phyloP scores from a whole-genome alignment of 1,139 yeast species.

The Taphrina sp. region DNA sequence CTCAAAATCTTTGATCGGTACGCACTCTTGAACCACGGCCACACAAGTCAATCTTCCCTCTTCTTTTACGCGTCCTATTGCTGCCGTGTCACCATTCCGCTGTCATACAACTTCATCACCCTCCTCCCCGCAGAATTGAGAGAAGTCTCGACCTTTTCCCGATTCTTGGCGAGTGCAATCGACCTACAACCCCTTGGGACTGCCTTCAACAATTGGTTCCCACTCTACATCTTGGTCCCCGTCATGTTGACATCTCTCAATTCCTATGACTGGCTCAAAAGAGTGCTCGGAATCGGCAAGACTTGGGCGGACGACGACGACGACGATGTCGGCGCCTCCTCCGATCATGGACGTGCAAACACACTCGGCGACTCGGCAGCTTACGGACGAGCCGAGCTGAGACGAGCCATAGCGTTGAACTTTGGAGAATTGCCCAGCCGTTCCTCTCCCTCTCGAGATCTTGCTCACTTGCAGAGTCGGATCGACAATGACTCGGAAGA shows the following conservation, averaged over 20 bases:
- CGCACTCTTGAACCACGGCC: constrained; percentile 61
- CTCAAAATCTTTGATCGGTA: constrained; percentile 72
- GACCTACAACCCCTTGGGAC: constrained; percentile 73
- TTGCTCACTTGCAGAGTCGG: no score
- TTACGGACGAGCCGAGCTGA: constrained; percentile 7
- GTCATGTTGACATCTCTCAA: constrained; percentile 62
- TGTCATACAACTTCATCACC: constrained; percentile 74
- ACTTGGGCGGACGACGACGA: constrained; percentile 14
- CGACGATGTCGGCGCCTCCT: constrained; percentile 9
- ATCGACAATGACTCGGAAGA: no score
- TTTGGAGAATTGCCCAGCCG: constrained; percentile 11
- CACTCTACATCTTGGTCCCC: constrained; percentile 69
- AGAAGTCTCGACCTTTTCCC: constrained; percentile 48
- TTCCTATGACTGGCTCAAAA: constrained; percentile 23
- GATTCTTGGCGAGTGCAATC: constrained; percentile 71
- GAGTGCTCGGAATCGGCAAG: neutral
- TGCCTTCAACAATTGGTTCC: constrained; percentile 69
- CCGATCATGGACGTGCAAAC: no score
- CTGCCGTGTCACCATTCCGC: constrained; percentile 77
- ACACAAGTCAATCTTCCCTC: constrained; percentile 72
- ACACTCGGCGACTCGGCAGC: constrained; percentile 11
- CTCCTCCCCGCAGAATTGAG: constrained; percentile 46
- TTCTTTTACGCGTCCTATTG: constrained; percentile 78
- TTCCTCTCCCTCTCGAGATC: no score
- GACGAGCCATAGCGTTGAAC: neutral